Conservation (phyloP, 495 filamentous ascomycete genomes). For the Neohortaea acidophila region DNA sequence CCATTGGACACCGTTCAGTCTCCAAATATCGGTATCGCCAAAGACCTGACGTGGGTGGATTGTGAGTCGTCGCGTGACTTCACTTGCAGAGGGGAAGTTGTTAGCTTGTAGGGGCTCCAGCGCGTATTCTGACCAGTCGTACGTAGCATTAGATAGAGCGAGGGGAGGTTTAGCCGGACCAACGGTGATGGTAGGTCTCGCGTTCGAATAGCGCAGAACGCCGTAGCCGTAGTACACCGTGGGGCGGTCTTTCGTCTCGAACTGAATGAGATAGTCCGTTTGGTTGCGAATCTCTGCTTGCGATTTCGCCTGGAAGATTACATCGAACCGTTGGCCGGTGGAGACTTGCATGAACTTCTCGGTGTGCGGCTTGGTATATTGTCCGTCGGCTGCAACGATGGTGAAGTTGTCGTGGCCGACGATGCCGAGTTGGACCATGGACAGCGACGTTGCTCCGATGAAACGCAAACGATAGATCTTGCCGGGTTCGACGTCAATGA, state of each 20-base stretch:
- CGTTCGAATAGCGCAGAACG: conserved; percentile 34
- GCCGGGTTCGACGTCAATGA: conserved; percentile 39
- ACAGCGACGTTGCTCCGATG: conserved; percentile 39
- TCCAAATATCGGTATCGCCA: conserved; percentile 28
- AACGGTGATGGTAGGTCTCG: conserved; percentile 18
- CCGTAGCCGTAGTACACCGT: conserved; percentile 33
- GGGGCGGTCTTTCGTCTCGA: conserved; percentile 36
- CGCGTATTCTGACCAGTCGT: conserved; percentile 39
- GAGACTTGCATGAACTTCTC: conserved; percentile 39
- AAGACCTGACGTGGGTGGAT: conserved; percentile 33
- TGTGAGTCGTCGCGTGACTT: conserved; percentile 40
- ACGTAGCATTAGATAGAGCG: conserved; percentile 28
- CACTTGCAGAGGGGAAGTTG: conserved; percentile 30
- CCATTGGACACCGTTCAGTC: conserved; percentile 37
- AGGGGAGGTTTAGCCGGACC: conserved; percentile 23
- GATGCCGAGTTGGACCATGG: conserved; percentile 34
- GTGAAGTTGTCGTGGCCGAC: conserved; percentile 35
- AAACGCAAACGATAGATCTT: conserved; percentile 44
- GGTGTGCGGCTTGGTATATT: conserved; percentile 36
- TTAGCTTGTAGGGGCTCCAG: conserved; percentile 30
- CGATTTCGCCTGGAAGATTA: conserved; percentile 34
- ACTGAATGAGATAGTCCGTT: conserved; percentile 38
- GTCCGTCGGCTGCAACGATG: conserved; percentile 42
- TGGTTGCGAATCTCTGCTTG: conserved; percentile 20
- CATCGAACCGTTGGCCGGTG: conserved; percentile 41